Percentiles rank a stretch among this genome's conserved stretches.
These are phyloP conservation scores for Iris macrosiphon DNA, from an alignment of 106 monocot species.

Conservation along the genomic window DNA sequence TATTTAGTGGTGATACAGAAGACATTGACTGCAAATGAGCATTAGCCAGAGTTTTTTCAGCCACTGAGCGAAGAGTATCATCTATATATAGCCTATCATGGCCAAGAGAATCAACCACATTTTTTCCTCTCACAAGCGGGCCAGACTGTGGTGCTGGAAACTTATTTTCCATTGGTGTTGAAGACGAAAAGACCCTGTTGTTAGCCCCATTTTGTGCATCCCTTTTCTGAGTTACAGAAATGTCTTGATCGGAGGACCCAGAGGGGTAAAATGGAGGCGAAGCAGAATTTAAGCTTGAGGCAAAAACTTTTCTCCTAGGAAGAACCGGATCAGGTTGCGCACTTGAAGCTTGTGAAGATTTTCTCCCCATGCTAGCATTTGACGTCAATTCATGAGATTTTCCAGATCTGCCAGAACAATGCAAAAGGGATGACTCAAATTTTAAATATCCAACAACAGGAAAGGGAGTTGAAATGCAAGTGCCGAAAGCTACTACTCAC, in stretches of 20 bases:
- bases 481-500: conserved; percentile 44
- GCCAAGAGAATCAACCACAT: conserved; percentile 28
- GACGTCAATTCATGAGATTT: conserved; percentile 28
- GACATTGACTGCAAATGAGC: conserved; percentile 17
- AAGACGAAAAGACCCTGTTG: conserved; percentile 27
- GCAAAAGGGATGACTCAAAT: not conserved
- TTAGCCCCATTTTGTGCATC: conserved; percentile 29
- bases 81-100: conserved; percentile 26
- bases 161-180: conserved; percentile 22
- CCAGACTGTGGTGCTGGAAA: conserved; percentile 22
- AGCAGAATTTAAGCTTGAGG: conserved; percentile 84
- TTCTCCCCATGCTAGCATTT: conserved; percentile 15
- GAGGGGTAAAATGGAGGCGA: conserved; percentile 98
- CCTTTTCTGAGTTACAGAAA: conserved; percentile 32
- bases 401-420: conserved; percentile 21
- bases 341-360: conserved; percentile 29
- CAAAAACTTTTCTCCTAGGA: conserved; percentile 53
- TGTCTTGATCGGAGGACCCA: conserved; percentile 65
- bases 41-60: conserved; percentile 30
- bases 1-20: conserved; percentile 27
- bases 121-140: conserved; percentile 35
- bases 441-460: not conserved
- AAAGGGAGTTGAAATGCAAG: not conserved
- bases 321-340: conserved; percentile 25
- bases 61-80: conserved; percentile 20